phyloP scores from a whole-genome alignment of 2,329 filamentous ascomycete species.

The Penicillium sclerotiorum region DNA sequence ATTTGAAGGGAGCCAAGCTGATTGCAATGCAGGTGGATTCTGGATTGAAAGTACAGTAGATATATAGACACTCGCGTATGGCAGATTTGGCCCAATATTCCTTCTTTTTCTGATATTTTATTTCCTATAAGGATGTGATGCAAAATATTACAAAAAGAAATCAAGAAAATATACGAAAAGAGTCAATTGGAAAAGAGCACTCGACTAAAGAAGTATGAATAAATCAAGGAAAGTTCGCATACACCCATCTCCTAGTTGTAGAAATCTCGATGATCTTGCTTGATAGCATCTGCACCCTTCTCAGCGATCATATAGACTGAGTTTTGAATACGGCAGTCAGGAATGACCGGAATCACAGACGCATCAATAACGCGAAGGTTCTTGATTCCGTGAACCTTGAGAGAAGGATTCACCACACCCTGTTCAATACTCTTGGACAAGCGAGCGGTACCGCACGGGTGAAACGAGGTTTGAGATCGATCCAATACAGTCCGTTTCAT shows the following conservation, averaged over 20 bases:
- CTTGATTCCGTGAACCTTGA: conserved; percentile 58
- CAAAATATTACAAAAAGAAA: no score
- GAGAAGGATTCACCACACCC: conserved; percentile 55
- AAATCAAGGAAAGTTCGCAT: no score
- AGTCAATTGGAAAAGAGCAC: no score
- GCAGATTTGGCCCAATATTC: no score
- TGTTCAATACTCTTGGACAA: conserved; percentile 56
- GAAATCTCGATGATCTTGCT: conserved; percentile 2
- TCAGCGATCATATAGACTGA: conserved; percentile 64
- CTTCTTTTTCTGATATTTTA: no score
- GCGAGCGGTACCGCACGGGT: conserved; percentile 60
- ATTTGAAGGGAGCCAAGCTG: no score
- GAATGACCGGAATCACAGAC: conserved; percentile 58
- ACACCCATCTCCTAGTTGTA: conserved; percentile 2
- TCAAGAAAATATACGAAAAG: no score
- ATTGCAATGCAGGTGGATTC: no score
- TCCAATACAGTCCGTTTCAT: conserved; percentile 62
- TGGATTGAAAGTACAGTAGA: no score
- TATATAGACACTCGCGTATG: no score
- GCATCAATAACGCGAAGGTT: conserved; percentile 60
- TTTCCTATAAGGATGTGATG: no score
- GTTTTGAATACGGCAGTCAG: conserved; percentile 62
- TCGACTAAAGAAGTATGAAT: no score
- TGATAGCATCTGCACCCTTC: conserved; percentile 35
- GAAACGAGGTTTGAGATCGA: conserved; percentile 56